A percentile compares a stretch with the other conserved stretches of the same genome.
These are phyloP conservation scores for Lagenidium giganteum DNA, from an alignment of 352 stramenopile species.

Conservation along the genomic window DNA sequence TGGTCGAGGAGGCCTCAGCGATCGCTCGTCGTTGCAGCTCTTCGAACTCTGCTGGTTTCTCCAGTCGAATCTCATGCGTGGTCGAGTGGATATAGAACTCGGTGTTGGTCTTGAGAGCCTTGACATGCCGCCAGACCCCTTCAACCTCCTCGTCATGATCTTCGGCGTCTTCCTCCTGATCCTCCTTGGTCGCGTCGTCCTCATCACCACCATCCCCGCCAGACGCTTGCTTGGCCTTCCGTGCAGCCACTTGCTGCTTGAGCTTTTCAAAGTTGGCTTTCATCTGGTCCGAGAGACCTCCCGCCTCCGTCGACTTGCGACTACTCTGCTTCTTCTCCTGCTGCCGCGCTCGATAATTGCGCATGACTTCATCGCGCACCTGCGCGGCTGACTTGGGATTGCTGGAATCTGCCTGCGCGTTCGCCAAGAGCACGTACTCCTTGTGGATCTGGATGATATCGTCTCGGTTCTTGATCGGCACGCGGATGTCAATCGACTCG, in stretches of 20 bases:
- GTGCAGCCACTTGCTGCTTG: slow-evolving; percentile 55
- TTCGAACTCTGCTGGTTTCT: slow-evolving; percentile 40
- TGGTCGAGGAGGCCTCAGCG: no score
- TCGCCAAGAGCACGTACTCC: slow-evolving; percentile 79
- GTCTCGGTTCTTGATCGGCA: slow-evolving; percentile 62
- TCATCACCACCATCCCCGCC: neutral
- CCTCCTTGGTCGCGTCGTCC: neutral
- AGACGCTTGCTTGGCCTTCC: slow-evolving; percentile 29
- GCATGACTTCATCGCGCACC: slow-evolving; percentile 63
- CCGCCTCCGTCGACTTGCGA: slow-evolving; percentile 13
- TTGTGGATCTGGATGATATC: slow-evolving; percentile 88
- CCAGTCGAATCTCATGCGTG: slow-evolving; percentile 66
- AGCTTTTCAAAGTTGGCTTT: slow-evolving; percentile 73
- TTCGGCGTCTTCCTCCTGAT: neutral
- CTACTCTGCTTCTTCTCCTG: slow-evolving; percentile 46
- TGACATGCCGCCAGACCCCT: slow-evolving; percentile 67
- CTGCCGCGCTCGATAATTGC: slow-evolving; percentile 57
- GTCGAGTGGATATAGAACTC: slow-evolving; percentile 78
- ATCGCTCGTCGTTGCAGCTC: slow-evolving; percentile 48
- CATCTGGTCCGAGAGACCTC: slow-evolving; percentile 47
- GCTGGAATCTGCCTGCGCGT: slow-evolving; percentile 75
- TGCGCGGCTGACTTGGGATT: slow-evolving; percentile 62
- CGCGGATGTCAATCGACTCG: slow-evolving; percentile 56
- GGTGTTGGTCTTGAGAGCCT: slow-evolving; percentile 46
- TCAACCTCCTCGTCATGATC: slow-evolving; percentile 1